phyloP scores from a whole-genome alignment of 805 yeast genomes.

The Ogataea siamensis region DNA sequence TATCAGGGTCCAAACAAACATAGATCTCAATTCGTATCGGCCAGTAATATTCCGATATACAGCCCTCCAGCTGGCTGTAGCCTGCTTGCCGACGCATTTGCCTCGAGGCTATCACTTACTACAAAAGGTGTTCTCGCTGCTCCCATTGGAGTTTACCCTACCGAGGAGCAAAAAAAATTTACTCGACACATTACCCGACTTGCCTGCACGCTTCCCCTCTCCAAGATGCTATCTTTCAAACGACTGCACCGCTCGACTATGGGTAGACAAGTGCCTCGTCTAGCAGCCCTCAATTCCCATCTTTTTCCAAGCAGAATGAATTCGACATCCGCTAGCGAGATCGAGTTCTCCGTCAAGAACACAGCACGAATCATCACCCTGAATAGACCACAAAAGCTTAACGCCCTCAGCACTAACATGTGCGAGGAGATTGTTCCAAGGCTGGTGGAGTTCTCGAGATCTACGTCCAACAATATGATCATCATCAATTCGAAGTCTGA shows the following conservation, averaged over 20 bases:
- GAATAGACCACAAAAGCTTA: constrained; percentile 79
- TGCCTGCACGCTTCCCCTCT: constrained; percentile 14
- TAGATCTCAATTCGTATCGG: no score
- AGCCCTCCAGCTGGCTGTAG: no score
- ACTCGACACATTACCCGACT: constrained; percentile 17
- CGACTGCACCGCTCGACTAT: constrained; percentile 10
- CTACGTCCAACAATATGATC: constrained; percentile 60
- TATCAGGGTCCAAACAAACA: no score
- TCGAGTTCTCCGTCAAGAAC: constrained; percentile 58
- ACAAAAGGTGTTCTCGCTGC: no score
- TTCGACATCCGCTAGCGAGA: constrained; percentile 41
- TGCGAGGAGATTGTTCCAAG: constrained; percentile 69
- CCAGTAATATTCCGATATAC: no score
- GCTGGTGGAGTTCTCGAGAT: constrained; percentile 70
- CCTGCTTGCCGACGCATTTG: no score
- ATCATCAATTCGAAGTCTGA: constrained; percentile 65
- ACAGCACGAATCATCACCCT: constrained; percentile 71
- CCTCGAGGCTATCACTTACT: no score
- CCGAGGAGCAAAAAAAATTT: constrained; percentile 11
- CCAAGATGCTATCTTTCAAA: constrained; percentile 9
- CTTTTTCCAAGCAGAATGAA: constrained; percentile 7
- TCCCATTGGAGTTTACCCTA: constrained; percentile 6
- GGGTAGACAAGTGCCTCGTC: constrained; percentile 8
- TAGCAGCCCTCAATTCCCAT: constrained; percentile 7
- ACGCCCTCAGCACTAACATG: constrained; percentile 81